Base-by-base conservation (phyloP, 1,284 basidiomycete species). In the Fomitopsis schrenkii region DNA sequence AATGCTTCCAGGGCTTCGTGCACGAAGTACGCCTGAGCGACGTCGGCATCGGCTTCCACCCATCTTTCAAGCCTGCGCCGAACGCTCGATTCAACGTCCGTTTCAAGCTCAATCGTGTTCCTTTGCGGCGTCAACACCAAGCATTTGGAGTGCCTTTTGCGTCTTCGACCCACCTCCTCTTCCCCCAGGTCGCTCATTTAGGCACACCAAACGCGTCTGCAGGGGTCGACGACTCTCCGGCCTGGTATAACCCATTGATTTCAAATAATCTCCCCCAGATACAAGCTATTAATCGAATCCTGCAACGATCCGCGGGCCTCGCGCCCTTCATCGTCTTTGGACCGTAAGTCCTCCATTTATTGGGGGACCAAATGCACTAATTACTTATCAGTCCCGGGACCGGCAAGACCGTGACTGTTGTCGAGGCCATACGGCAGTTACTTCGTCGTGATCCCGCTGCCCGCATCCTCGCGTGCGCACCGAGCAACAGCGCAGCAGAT, bases 351-450 rank as follows among this genome's bases (percentile, higher is more conserved):
- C 9, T 10, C 12, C 57, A 55, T 35, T 59, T 9, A 3, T 36
- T 12, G 3, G 7, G 5, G 30, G 10, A 15, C 28, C 7, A 17
- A 4, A 22, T n/a, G 38, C 22, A 5, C 44, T 45, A 14, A 45
- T n/a, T 55, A 2, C 26, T 54, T 57, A 56, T 3, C 54, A 87
- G 85, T 4, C 85, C 85, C 5, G 85, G 87, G 12, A 88, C 88
- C 0, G 87, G 88, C 0, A 90, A 89, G 72, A 90, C 87, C 0
- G 80, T 88, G 15, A 88, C 86, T 0, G 76, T 86, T 3, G 80
- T 90, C 0, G 88, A 91, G 70, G 79, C 84, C 0, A 87, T 90
- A 22, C 76, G 73, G 2, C 88, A 90, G 68, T 65, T 90, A 12
- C 72, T 88, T 1, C 63, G 62, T 3, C 62, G 67, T 3, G 70